Evolutionary conservation across 2,329 filamentous ascomycete species (phyloP).

Genomic region (Phyllosticta citrichinensis): DNA sequence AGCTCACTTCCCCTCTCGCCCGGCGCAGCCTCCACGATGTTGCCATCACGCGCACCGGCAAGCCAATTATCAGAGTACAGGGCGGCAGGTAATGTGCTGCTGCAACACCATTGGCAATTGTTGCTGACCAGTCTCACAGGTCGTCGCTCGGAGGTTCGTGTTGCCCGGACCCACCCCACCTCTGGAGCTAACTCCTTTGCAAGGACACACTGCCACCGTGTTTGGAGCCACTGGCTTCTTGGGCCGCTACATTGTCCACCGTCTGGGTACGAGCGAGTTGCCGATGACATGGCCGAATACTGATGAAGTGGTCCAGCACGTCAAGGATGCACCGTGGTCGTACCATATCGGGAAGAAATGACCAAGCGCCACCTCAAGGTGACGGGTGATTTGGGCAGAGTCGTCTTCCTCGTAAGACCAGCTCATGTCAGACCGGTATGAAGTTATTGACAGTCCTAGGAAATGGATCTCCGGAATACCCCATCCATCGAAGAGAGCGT

Average conservation of each 20-base stretch:
- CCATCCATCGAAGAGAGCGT: slow-evolving; percentile 94
- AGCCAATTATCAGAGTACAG: slow-evolving; percentile 79
- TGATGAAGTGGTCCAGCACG: slow-evolving; percentile 52
- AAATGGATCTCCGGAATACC: slow-evolving; percentile 92
- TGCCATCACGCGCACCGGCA: slow-evolving; percentile 88
- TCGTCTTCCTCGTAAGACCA: slow-evolving; percentile 66
- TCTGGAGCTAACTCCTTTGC: slow-evolving; percentile 23
- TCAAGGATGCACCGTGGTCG: slow-evolving; percentile 85
- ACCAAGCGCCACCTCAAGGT: slow-evolving; percentile 93
- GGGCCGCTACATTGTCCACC: slow-evolving; percentile 94
- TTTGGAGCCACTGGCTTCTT: slow-evolving; percentile 96
- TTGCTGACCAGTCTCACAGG: slow-evolving; percentile 26
- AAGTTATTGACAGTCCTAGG: slow-evolving; percentile 40
- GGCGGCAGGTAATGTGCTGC: slow-evolving; percentile 66
- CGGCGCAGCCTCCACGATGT: slow-evolving; percentile 57
- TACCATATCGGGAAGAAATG: slow-evolving; percentile 97
- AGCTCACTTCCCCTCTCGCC: slow-evolving; percentile 14
- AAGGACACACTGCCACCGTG: slow-evolving; percentile 91
- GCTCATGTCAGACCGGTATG: background rate
- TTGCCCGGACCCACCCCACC: slow-evolving; percentile 10
- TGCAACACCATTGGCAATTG: background rate
- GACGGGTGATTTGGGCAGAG: slow-evolving; percentile 82
- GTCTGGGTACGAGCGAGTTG: slow-evolving; percentile 54
- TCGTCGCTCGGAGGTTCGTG: slow-evolving; percentile 70
- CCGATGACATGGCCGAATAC: background rate